Percentiles rank a stretch among this genome's conserved stretches.
These are phyloP conservation scores for Neurospora sp. DNA, from an alignment of 495 filamentous ascomycete genomes.

Conservation along the genomic window DNA sequence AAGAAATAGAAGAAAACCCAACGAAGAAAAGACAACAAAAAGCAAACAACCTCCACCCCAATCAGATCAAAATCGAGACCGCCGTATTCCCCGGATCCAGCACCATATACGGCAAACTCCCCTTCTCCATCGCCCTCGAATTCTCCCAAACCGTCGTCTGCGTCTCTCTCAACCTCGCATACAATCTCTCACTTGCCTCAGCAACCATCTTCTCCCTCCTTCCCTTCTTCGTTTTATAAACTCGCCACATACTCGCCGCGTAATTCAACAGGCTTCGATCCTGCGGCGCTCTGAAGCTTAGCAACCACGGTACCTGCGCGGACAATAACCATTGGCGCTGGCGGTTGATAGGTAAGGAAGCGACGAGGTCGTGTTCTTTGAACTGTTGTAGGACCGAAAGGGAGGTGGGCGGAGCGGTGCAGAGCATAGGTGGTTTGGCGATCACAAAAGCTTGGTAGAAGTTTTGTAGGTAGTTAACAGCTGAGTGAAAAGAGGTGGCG, in stretches of 20 bases:
- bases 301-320: constrained; percentile 33
- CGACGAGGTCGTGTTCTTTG: constrained; percentile 27
- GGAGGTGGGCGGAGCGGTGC: constrained; percentile 18
- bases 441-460: constrained; percentile 39
- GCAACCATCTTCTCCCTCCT: constrained; percentile 5
- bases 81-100: constrained; percentile 31
- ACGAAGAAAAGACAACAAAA: not conserved
- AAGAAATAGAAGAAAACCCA: not conserved
- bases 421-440: constrained; percentile 34
- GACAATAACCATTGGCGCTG: constrained; percentile 32
- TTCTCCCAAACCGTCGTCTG: constrained; percentile 15
- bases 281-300: constrained; percentile 32
- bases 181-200: constrained; percentile 16
- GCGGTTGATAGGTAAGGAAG: constrained; percentile 29
- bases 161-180: constrained; percentile 15
- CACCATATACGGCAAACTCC: constrained; percentile 31
- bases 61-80: constrained; percentile 30
- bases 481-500: constrained; percentile 38
- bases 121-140: constrained; percentile 19
- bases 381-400: constrained; percentile 15
- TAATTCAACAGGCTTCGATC: constrained; percentile 29
- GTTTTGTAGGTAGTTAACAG: constrained; percentile 41
- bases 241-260: constrained; percentile 23
- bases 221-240: constrained; percentile 14
- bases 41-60: not conserved